Evolutionary conservation across 2,329 filamentous ascomycete species (phyloP).

Genomic region (Penicillium vulpinum): DNA sequence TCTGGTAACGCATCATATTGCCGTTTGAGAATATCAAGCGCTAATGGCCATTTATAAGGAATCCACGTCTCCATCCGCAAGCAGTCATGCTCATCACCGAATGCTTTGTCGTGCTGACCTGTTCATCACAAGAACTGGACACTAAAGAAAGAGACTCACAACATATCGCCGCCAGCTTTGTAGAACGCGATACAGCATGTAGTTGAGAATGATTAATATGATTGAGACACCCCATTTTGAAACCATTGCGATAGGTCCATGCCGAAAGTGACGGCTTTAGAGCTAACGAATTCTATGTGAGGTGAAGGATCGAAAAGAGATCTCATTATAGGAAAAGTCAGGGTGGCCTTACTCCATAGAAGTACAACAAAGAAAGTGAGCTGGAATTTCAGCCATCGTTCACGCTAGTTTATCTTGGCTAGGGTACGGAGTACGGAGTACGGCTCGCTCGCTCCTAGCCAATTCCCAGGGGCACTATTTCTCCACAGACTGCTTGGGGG

Average conservation of each 20-base stretch:
- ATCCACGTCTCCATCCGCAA: background rate
- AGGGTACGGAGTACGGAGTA: too few species aligned
- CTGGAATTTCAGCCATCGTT: background rate
- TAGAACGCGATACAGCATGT: background rate
- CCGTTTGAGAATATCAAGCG: background rate
- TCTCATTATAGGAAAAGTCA: background rate
- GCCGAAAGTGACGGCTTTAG: background rate
- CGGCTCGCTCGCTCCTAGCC: too few species aligned
- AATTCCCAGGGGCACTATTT: too few species aligned
- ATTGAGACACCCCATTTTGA: background rate
- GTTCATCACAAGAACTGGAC: too few species aligned
- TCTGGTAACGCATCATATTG: background rate
- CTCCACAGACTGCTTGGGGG: too few species aligned
- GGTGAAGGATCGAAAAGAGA: background rate
- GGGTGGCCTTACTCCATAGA: too few species aligned
- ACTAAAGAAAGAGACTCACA: background rate
- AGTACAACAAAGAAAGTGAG: background rate
- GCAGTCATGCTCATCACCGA: background rate
- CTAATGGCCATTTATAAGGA: background rate
- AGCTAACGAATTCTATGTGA: background rate
- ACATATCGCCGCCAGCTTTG: background rate
- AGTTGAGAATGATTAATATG: background rate
- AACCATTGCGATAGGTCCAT: background rate
- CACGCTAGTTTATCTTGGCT: too few species aligned
- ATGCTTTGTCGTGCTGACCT: background rate